Conservation (phyloP, 257 asterid genomes). For the Verbascum thapsus region DNA sequence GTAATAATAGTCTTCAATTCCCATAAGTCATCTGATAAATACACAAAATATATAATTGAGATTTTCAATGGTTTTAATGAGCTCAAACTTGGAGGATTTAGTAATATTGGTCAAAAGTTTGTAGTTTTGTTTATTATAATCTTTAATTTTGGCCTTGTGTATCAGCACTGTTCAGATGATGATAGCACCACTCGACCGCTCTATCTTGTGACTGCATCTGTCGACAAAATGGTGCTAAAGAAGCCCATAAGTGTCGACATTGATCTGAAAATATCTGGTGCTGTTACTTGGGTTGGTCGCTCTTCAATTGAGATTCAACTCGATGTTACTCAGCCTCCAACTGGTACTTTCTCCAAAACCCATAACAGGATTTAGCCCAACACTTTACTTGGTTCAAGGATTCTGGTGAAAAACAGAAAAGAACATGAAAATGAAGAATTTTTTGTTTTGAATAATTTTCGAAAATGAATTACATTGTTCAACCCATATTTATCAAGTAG, state of each 20-base stretch:
- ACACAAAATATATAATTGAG: neutral
- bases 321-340: conserved; percentile 69
- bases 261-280: conserved; percentile 79
- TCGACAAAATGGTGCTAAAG: conserved; percentile 93
- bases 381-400: too few species aligned
- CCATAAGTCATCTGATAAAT: neutral
- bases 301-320: conserved; percentile 97
- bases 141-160: conserved; percentile 27
- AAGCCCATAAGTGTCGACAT: conserved; percentile 77
- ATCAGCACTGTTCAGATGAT: conserved; percentile 81
- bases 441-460: too few species aligned
- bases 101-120: conserved; percentile 4
- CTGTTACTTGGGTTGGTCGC: conserved; percentile 94
- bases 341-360: conserved; percentile 50
- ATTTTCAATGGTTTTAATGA: neutral
- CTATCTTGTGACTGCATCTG: conserved; percentile 88
- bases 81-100: conserved; percentile 15
- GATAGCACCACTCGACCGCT: conserved; percentile 86
- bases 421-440: too few species aligned
- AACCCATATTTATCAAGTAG: too few species aligned
- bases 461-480: too few species aligned
- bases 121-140: conserved; percentile 18
- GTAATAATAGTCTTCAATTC: too few species aligned
- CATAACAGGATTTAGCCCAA: conserved; percentile 16
- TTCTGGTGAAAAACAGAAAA: too few species aligned